Evolutionary conservation across 768 basidiomycete genomes (phyloP), one percentile per base, ranked within the genome.

Genomic region (Mycena metata): DNA sequence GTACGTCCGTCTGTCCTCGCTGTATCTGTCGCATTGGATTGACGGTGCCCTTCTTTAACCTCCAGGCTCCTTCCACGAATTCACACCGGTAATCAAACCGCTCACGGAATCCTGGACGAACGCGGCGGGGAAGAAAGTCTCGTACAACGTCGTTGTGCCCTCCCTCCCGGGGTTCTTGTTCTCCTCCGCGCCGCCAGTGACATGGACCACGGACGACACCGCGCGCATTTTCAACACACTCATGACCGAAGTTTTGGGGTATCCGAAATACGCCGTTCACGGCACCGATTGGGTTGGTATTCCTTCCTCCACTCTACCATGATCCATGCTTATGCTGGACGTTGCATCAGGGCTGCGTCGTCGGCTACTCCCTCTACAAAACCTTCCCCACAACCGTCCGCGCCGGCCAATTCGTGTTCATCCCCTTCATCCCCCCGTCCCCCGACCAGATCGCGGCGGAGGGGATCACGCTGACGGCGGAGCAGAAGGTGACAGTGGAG

Each of bases 151-250:
- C 47, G 57, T 62, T 5, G 60, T 52, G 19, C 60, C 47, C 15
- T 62, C 60, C 23, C 60, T 71, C n/a, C 71, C 73, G 3, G 73
- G 73, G 17, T 74, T 70, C 63, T 62, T 59, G 24, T 72, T 70
- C 54, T 70, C 69, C 16, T 62, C 56, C 7, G 24, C 60, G 3
- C 71, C 73, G 13, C 64, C 68, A 9, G 15, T 50, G 23, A 67
- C 52, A 33, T 72, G 75, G 74, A 72, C 64, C 11, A 61, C 74
- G 39, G 64, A 57, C 19, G 74, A 77, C 56, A 77, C 71, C 54
- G 76, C 75, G 2, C 49, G 73, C n/a, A 57, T 75, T 26, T 75
- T 72, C 56, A 71, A 77, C 52, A 72, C 67, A 11, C 70, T 77
- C 41, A 75, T 77, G 75, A 69, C 64, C 12, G 68, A 73, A 24